Evolutionary conservation across 345 rosid genomes (phyloP), one percentile per base, ranked within the genome.

Genomic region (Odontarrhena argentea): DNA sequence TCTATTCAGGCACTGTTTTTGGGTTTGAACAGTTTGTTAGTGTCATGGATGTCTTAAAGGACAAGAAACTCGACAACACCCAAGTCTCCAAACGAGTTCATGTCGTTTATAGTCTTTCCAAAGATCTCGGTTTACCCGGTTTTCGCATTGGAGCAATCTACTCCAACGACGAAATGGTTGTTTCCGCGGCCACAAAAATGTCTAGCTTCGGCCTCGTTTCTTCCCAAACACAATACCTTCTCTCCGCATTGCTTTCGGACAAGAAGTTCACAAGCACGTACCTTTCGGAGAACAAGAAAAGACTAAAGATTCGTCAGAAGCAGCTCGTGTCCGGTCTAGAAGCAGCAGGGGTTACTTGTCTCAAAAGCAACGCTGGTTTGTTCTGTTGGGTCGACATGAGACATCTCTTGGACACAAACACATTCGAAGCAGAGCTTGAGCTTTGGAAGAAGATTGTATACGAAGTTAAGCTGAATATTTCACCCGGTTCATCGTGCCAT

Each of bases 331-430:
- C 83, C 0, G 95, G 91, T 59, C 82, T 87, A 8, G 81, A 81
- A 76, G 77, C 79, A 6, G 77, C 86, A 13, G 85, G 89, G 18
- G 75, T 87, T 36, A 69, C 82, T 45, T 82, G 85, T 55, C 73
- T 86, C 1, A 79, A 81, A 55, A 84, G 89, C 81, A 85, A 82
- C 46, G 86, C 89, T 0, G 87, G 95, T 7, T 75, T 87, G 75
- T 85, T 85, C 53, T 87, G 87, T 52, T 87, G 95, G 95, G 89
- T 86, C 32, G 84, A 87, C 76, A 87, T 87, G 87, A 80, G 84
- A 54, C 87, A 82, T 59, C 80, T 87, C 7, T 67, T 87, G 80
- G 80, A 70, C 10, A 79, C 95, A n/a, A 78, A 79, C 79, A 78
- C 86, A 3, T 87, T 85, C n/a, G 87, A 85, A 72, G 89, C 89